phyloP scores from a whole-genome alignment of 306 rosid genomes.

The Prosopis cineraria region DNA sequence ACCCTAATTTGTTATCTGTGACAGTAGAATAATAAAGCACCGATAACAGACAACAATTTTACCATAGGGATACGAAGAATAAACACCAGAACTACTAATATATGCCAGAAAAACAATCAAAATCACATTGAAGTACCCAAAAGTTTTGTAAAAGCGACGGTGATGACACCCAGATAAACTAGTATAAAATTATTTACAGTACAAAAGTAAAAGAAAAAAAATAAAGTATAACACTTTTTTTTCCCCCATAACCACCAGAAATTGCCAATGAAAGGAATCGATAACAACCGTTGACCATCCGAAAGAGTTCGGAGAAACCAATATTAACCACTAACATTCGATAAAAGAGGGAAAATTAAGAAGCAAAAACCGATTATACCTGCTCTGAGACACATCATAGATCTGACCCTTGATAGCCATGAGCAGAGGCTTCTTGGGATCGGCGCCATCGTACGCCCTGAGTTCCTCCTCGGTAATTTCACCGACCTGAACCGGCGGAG shows the following conservation, averaged over 20 bases:
- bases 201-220: neutral
- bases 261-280: slow-evolving; percentile 1
- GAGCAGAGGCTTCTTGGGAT: slow-evolving; percentile 76
- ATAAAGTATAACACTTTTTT: neutral
- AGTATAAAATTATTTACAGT: too few relatives aligned
- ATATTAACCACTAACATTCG: neutral
- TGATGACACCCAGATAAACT: neutral
- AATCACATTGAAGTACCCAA: slow-evolving; percentile 2
- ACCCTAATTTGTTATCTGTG: neutral
- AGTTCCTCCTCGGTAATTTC: slow-evolving; percentile 77
- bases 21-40: neutral
- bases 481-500: slow-evolving; percentile 89
- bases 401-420: slow-evolving; percentile 98
- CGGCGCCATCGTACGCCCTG: slow-evolving; percentile 73
- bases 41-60: neutral
- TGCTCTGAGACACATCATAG: slow-evolving; percentile 93
- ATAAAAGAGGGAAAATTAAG: neutral
- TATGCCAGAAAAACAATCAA: neutral
- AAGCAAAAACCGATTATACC: slow-evolving; percentile 39
- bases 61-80: neutral
- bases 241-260: too few relatives aligned
- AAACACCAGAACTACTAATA: neutral
- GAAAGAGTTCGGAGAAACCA: neutral
- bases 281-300: neutral
- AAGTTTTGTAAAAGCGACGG: neutral